Conservation (phyloP, 2,329 filamentous ascomycete genomes). For the Juglanconis sp. region DNA sequence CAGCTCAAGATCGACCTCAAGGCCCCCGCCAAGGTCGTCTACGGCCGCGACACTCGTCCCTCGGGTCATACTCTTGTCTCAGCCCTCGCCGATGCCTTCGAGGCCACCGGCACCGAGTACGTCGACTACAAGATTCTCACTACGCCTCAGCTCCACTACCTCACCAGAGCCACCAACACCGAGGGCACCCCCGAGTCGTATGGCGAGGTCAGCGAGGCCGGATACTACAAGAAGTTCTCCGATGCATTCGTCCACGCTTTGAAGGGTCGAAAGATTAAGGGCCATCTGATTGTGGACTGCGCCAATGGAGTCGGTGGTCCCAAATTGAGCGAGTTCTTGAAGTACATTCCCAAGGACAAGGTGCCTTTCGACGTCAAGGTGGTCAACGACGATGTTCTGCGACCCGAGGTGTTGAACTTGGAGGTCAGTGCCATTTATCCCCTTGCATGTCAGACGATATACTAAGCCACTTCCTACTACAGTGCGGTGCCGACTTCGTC, state of each 20-base stretch:
- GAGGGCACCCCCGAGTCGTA: constrained; percentile 83
- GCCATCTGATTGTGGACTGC: constrained; percentile 82
- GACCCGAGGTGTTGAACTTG: constrained; percentile 83
- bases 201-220: constrained; percentile 81
- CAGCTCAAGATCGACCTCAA: constrained; percentile 72
- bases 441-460: not conserved
- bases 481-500: constrained; percentile 95
- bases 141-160: constrained; percentile 96
- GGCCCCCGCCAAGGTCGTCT: constrained; percentile 75
- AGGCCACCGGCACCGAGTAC: constrained; percentile 69
- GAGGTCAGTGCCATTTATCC: constrained; percentile 55
- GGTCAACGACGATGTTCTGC: constrained; percentile 88
- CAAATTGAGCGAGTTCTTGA: constrained; percentile 82
- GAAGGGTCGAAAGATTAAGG: constrained; percentile 69
- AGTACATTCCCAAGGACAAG: constrained; percentile 69
- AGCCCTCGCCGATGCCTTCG: constrained; percentile 75
- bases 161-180: constrained; percentile 92
- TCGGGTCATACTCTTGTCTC: constrained; percentile 81
- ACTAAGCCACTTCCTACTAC: constrained; percentile 19
- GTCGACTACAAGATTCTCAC: constrained; percentile 89
- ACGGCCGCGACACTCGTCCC: constrained; percentile 87
- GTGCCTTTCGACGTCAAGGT: constrained; percentile 77
- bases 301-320: constrained; percentile 96
- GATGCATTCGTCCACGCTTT: constrained; percentile 82
- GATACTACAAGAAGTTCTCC: constrained; percentile 92